Base-by-base conservation (phyloP, 2,329 filamentous ascomycete species). In the Colletotrichum abscissum region DNA sequence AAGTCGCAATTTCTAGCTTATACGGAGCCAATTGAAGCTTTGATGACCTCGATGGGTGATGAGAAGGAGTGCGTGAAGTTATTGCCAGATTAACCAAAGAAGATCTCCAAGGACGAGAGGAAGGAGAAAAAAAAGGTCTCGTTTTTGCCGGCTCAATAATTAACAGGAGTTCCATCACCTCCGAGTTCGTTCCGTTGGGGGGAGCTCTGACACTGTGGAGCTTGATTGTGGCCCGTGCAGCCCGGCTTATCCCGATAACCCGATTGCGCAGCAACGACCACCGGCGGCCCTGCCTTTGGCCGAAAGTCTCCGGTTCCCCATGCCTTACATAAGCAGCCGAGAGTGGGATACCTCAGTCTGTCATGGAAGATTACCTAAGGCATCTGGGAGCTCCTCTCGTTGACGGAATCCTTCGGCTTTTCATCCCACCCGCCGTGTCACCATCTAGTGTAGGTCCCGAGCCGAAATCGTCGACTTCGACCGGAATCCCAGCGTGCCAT, bases 201-300 rank as follows among this genome's bases (percentile, higher is more conserved):
- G 63, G 42, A 58, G 68, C 63, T 70, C 68, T 67, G 49, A 57
- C 28, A 52, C 35, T 49, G 64, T 72, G 68, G 63, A 60, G 68
- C 63, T 26, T 19, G 11, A 4, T 2, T 0, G 33, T 60, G 69
- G 59, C 22, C 68, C 22, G 68, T 67, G 68, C 68, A 59, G 38
- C 68, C 68, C 68, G 68, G 68, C 68, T 70, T 70, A 67, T 71
- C 57, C 69, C 69, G 69, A 71, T 62, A 55, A 52, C 38, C 60
- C 67, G 59, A 52, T 38, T 57, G 46, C 55, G 55, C 62, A 69
- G 35, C 59, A 58, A 69, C 60, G 38, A 42, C 28, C 35, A 42
- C 5, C 46, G 62, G 58, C 7, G 30, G 35, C 57, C 56, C 22
- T 22, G 57, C 33, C 26, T 59, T 16, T 68, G 60, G 55, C 60